Evolutionary conservation across 2,329 filamentous ascomycete species (phyloP).

Genomic region (Cladophialophora chaetospira): DNA sequence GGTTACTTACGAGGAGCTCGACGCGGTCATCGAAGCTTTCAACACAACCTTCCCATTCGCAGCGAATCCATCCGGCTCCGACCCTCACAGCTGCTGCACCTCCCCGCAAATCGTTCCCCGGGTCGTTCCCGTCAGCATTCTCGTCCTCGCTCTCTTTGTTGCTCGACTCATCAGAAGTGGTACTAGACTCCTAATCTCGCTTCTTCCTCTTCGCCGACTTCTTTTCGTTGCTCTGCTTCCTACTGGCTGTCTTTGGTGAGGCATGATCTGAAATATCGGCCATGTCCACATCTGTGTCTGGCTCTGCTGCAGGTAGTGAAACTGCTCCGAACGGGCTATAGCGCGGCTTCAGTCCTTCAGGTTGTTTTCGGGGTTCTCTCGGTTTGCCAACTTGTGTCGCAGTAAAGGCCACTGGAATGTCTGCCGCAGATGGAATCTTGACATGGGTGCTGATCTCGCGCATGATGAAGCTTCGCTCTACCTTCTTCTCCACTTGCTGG

Average conservation of each 20-base stretch:
- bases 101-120: slow-evolving; percentile 8
- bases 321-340: slow-evolving; percentile 45
- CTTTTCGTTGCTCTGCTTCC: background rate
- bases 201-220: background rate
- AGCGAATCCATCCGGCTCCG: too few species aligned
- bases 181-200: background rate
- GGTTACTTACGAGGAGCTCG: background rate
- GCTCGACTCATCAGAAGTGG: background rate
- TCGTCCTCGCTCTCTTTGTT: slow-evolving; percentile 5
- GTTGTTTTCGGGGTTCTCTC: slow-evolving; percentile 44
- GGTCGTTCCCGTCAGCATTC: slow-evolving; percentile 2
- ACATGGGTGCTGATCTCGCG: slow-evolving; percentile 14
- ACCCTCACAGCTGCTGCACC: too few species aligned
- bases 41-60: background rate
- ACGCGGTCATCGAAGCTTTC: background rate
- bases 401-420: slow-evolving; percentile 21
- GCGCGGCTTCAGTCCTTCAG: slow-evolving; percentile 47
- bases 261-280: slow-evolving; percentile 14
- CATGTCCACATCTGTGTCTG: slow-evolving; percentile 21
- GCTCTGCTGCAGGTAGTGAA: background rate
- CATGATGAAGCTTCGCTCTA: slow-evolving; percentile 34
- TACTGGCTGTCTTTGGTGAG: background rate
- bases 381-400: slow-evolving; percentile 32
- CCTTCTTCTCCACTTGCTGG: slow-evolving; percentile 17
- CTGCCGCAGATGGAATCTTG: slow-evolving; percentile 5